Conservation (phyloP, 2,329 filamentous ascomycete species). For the Colletotrichum sp. region DNA sequence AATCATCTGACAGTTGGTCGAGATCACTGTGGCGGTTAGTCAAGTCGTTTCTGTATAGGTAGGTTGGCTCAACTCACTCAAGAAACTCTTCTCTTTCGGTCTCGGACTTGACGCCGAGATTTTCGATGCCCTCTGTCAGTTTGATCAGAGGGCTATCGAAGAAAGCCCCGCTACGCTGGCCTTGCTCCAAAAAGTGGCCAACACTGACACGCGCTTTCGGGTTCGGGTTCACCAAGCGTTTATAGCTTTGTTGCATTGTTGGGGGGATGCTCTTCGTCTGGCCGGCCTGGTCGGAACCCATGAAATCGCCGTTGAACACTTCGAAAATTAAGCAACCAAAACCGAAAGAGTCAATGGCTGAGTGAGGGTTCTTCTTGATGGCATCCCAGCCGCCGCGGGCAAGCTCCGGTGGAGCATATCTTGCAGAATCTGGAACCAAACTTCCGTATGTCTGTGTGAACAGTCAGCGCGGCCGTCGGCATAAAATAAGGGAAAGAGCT, state of each 20-base stretch:
- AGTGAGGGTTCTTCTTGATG: conserved; percentile 81
- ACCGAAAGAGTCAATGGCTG: conserved; percentile 86
- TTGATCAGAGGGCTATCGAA: conserved; percentile 94
- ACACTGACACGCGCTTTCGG: conserved; percentile 88
- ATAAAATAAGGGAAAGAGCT: neutral
- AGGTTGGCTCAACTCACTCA: conserved; percentile 48
- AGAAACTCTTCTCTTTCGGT: conserved; percentile 86
- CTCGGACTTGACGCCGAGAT: conserved; percentile 85
- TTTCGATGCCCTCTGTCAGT: conserved; percentile 91
- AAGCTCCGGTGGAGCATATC: conserved; percentile 88
- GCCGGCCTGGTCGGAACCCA: conserved; percentile 77
- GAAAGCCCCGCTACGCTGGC: conserved; percentile 80
- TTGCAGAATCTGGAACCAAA: conserved; percentile 81
- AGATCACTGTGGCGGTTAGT: conserved; percentile 64
- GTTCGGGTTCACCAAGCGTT: conserved; percentile 84
- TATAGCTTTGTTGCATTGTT: conserved; percentile 90
- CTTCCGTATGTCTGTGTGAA: conserved; percentile 77
- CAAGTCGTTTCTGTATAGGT: conserved; percentile 26
- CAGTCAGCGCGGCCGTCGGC: conserved; percentile 12
- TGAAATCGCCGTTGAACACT: conserved; percentile 87
- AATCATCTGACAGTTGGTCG: conserved; percentile 87
- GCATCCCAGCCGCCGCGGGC: conserved; percentile 88
- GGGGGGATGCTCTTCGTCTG: conserved; percentile 87
- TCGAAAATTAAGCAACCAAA: conserved; percentile 87
- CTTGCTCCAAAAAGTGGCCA: conserved; percentile 88